A percentile compares a stretch with the other conserved stretches of the same genome.
These are phyloP conservation scores for Cytospora mali DNA, from an alignment of 2,329 filamentous ascomycete genomes.

Conservation along the genomic window DNA sequence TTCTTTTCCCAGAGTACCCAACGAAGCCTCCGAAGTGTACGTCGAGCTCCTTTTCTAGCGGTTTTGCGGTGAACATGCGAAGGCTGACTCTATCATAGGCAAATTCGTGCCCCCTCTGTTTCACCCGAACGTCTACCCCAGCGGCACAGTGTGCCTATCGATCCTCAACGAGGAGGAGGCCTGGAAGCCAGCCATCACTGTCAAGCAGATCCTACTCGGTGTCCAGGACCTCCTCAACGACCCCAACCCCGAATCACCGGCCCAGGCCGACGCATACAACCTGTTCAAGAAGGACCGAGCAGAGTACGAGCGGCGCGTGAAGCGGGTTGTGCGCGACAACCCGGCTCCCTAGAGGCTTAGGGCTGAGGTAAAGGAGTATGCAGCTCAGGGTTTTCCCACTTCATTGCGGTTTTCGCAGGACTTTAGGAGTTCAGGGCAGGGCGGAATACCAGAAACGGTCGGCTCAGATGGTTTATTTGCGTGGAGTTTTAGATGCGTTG, in stretches of 20 bases:
- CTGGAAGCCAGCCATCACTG: constrained; percentile 97
- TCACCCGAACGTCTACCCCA: constrained; percentile 98
- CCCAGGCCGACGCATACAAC: constrained; percentile 96
- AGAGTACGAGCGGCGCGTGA: constrained; percentile 88
- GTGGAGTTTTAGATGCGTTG: constrained; percentile 24
- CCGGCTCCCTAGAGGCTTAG: constrained; percentile 62
- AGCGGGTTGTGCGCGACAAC: constrained; percentile 86
- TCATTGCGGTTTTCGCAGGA: constrained; percentile 18
- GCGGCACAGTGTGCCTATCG: constrained; percentile 93
- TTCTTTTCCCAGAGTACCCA: constrained; percentile 73
- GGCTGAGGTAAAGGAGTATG: not conserved
- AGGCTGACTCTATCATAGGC: constrained; percentile 56
- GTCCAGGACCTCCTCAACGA: constrained; percentile 96
- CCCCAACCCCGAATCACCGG: constrained; percentile 94
- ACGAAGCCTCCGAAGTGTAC: constrained; percentile 98
- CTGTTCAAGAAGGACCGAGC: constrained; percentile 86
- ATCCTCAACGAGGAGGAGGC: constrained; percentile 98
- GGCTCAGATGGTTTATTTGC: constrained; percentile 22
- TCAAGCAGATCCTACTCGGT: constrained; percentile 95
- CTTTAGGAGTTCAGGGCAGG: constrained; percentile 25
- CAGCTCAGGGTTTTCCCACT: constrained; percentile 2
- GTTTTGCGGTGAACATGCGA: not conserved
- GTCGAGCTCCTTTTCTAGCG: constrained; percentile 38
- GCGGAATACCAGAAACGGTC: constrained; percentile 21
- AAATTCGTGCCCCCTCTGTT: constrained; percentile 96